These are phyloP conservation scores for Zygosaccharomyces rouxii DNA, from an alignment of 805 yeast species.

Conservation along the genomic window DNA sequence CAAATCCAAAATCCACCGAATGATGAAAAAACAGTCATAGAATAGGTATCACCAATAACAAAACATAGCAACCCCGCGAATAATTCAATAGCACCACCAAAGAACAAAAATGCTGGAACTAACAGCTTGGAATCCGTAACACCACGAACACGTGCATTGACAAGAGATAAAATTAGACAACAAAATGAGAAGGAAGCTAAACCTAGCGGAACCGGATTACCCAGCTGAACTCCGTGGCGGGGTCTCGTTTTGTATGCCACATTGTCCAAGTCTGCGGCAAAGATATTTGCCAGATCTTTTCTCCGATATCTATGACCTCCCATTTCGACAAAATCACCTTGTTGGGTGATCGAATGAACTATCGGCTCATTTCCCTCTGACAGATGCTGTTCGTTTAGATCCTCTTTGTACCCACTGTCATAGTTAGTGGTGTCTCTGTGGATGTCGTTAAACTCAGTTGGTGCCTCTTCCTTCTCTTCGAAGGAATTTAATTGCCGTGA, in stretches of 20 bases:
- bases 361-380: conserved; percentile 8
- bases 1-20: conserved; percentile 76
- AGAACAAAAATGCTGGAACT: conserved; percentile 62
- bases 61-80: conserved; percentile 74
- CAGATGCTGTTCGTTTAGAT: background rate
- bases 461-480: background rate
- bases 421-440: background rate
- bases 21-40: conserved; percentile 50
- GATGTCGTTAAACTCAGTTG: background rate
- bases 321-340: conserved; percentile 38
- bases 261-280: conserved; percentile 53
- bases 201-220: conserved; percentile 75
- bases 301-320: conserved; percentile 43
- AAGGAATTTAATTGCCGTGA: background rate
- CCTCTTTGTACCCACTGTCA: background rate
- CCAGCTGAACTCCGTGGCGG: conserved; percentile 38
- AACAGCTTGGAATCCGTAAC: conserved; percentile 56
- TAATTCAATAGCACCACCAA: conserved; percentile 69
- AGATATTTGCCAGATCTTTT: conserved; percentile 56
- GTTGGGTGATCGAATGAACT: conserved; percentile 25
- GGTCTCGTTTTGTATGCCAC: conserved; percentile 35
- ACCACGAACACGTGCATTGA: conserved; percentile 65
- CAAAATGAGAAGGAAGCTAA: conserved; percentile 60
- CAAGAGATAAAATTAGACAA: conserved; percentile 55
- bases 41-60: conserved; percentile 72